phyloP scores from a whole-genome alignment of 2,329 filamentous ascomycete species.

The Beauveria asiatica region DNA sequence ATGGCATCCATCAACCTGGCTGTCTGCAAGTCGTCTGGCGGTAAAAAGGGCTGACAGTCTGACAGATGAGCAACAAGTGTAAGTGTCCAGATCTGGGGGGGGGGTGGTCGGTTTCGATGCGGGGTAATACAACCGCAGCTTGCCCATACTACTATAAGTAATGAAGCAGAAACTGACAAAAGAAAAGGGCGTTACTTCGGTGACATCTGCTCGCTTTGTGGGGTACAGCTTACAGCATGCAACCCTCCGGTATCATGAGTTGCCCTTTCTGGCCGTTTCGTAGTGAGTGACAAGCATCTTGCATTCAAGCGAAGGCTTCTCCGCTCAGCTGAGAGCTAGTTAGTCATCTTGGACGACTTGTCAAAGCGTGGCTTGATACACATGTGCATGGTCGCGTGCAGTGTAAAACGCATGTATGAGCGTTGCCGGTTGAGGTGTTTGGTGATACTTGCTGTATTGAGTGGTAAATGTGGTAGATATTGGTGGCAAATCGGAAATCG shows the following conservation, averaged over 20 bases:
- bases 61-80: background rate
- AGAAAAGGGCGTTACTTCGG: constrained; percentile 4
- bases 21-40: background rate
- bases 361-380: background rate
- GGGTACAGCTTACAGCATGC: background rate
- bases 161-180: background rate
- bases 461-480: background rate
- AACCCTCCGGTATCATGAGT: background rate
- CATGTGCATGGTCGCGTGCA: background rate
- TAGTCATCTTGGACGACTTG: background rate
- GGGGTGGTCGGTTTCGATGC: background rate
- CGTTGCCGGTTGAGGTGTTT: background rate
- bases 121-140: background rate
- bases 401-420: background rate
- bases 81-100: background rate
- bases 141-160: background rate
- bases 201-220: background rate
- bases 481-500: background rate
- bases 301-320: too few species aligned
- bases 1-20: background rate
- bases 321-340: background rate
- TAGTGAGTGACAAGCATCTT: too few species aligned
- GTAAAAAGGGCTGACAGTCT: background rate
- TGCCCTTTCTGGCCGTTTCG: background rate
- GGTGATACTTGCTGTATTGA: background rate